Base-by-base conservation (phyloP, 2,329 filamentous ascomycete species). In the Hymenoscyphus occultus region DNA sequence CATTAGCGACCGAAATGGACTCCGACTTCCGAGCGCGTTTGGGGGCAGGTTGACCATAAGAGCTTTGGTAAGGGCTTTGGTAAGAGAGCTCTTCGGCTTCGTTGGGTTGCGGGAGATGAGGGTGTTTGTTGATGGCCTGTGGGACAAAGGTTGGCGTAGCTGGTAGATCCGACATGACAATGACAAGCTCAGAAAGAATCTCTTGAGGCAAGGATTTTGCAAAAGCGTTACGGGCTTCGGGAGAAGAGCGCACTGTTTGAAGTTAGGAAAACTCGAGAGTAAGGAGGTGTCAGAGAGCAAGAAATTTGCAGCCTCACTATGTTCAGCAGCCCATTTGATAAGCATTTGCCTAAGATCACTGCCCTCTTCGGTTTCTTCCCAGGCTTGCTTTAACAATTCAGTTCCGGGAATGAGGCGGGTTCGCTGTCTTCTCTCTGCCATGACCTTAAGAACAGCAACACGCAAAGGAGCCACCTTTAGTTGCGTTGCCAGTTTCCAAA, bases 291-390 rank as follows among this genome's bases (percentile, higher is more conserved):
- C 5, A 16, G n/a, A 51, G 28, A 39, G 42, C 3, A 32, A 28
- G 22, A 12, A 14, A 35, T 12, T 35, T 35, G 35, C 35, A 45
- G 48, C 40, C 70, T 65, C 62, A 73, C 71, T 86, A 70, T 88
- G 88, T 74, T 88, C 86, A 32, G 84, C 85, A 1, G 85, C 83
- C 86, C 86, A 89, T 12, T 79, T 81, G 2, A 88, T 77, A 14
- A 89, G 80, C 45, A 88, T 81, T 66, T 80, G 79, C 48, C 86
- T 80, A 59, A 89, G 83, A 0, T 83, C 81, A 2, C 85, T 87
- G 9, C 84, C 85, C 68, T 85, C 83, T 0, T 84, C 84, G 0
- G 85, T 87, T 61, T 87, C 84, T 59, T 83, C 81, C 85, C 86
- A 88, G 6, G 86, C 85, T 70, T 84, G 81, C 1, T 87, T 82